Evolutionary conservation across 1,284 basidiomycete species (phyloP).

Genomic region (Fomitopsis betulina): DNA sequence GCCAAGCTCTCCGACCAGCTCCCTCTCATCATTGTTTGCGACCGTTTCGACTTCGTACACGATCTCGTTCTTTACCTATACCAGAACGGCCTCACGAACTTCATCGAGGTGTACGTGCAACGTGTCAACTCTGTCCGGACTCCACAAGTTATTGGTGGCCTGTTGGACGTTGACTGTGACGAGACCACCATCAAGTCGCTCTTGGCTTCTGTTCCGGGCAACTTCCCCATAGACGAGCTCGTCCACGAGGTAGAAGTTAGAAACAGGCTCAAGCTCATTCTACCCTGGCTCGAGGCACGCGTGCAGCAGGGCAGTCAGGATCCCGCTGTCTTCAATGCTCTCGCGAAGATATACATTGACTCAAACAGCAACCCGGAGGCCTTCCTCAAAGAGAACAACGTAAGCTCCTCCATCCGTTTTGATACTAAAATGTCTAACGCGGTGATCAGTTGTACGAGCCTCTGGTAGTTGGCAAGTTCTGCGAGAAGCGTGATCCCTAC

Average conservation of each 20-base stretch:
- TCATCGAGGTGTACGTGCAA: conserved; percentile 99
- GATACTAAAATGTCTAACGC: conserved; percentile 3
- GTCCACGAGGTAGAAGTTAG: conserved; percentile 97
- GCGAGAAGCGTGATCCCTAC: conserved; percentile 98
- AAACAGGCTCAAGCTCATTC: conserved; percentile 94
- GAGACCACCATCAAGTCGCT: conserved; percentile 95
- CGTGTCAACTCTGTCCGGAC: conserved; percentile 96
- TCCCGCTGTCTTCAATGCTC: conserved; percentile 90
- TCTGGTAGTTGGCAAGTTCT: conserved; percentile 97
- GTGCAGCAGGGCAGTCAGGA: conserved; percentile 93
- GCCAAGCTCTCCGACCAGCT: conserved; percentile 96
- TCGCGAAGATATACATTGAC: conserved; percentile 99
- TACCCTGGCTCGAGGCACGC: conserved; percentile 94
- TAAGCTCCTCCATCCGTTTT: conserved; percentile 32
- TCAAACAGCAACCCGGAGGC: conserved; percentile 97
- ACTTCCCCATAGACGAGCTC: conserved; percentile 97
- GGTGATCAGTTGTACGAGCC: conserved; percentile 83
- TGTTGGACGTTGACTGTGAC: conserved; percentile 98
- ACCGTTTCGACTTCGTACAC: conserved; percentile 99
- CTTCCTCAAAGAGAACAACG: conserved; percentile 99
- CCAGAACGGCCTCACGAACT: conserved; percentile 95
- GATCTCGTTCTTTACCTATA: conserved; percentile 98
- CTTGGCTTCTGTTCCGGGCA: conserved; percentile 91
- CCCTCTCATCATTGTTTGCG: conserved; percentile 99
- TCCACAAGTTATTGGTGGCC: conserved; percentile 96